A percentile compares a stretch with the other conserved stretches of the same genome.
These are phyloP conservation scores for Mimosa pudica DNA, from an alignment of 306 rosid genomes.

Conservation along the genomic window DNA sequence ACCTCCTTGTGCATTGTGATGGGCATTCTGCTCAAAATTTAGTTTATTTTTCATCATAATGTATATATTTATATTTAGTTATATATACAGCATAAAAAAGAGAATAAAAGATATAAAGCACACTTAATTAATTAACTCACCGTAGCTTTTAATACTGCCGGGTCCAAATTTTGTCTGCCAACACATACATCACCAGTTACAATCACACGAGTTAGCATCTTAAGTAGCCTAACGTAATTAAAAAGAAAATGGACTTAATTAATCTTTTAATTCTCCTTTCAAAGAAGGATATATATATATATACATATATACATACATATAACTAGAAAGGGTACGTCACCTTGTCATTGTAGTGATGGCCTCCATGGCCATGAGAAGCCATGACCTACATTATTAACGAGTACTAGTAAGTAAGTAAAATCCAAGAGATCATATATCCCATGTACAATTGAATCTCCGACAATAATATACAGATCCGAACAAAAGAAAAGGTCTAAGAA, in stretches of 20 bases:
- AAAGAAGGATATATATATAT: too few species aligned
- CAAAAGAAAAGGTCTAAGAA: neutral
- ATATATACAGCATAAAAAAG: neutral
- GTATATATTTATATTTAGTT: too few species aligned
- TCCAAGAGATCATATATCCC: neutral
- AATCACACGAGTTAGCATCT: neutral
- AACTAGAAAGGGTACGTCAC: slow-evolving; percentile 13
- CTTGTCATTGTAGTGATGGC: slow-evolving; percentile 41
- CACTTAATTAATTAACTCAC: slow-evolving; percentile 37
- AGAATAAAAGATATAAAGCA: neutral
- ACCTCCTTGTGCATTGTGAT: slow-evolving; percentile 54
- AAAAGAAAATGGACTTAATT: neutral
- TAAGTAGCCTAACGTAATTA: neutral
- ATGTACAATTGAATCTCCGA: neutral
- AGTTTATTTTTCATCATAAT: too few species aligned
- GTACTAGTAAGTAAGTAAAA: neutral
- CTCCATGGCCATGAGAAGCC: slow-evolving; percentile 56
- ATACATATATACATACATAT: too few species aligned
- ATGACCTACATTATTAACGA: slow-evolving; percentile 39
- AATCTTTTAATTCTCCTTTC: neutral
- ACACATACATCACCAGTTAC: too few species aligned
- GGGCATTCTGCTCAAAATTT: slow-evolving; percentile 51
- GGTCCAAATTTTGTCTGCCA: slow-evolving; percentile 52
- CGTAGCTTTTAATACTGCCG: slow-evolving; percentile 57
- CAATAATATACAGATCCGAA: neutral